Base-by-base conservation (phyloP, 306 rosid genomes). In the Corylus heterophylla region DNA sequence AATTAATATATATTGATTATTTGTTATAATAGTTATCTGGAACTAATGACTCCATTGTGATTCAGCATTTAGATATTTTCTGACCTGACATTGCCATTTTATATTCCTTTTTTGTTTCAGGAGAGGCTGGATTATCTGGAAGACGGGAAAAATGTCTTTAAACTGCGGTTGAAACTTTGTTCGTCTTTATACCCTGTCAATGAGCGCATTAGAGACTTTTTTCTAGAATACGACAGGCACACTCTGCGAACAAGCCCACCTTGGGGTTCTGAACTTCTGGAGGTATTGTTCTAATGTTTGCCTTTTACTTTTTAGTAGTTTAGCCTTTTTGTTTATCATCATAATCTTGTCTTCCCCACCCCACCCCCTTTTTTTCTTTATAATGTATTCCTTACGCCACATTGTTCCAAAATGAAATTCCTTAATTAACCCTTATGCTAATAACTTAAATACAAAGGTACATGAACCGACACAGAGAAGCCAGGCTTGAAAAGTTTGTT, bases 201-300 rank as follows among this genome's bases (percentile, higher is more conserved):
- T 83, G 99, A 95, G 78, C 96, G 99, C 62, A 89, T 95, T 74
- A 80, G 98, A 83, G 99, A 95, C 84, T 93, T 95, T 84, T 95
- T 95, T 79, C 98, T 93, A 81, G 99, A 95, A 85, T 95, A 92
- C 52, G 99, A 95, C 77, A 86, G 99, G 68, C 99, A 95, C 86
- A 95, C 99, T 70, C 99, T 95, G 86, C 94, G 98, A 69, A 95
- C 99, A 74, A 95, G 99, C 64, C 94, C 99, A 25, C 99, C 99
- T 48, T 95, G 99, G 99, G 99, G 99, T 85, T 92, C 99, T 82
- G 99, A 95, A 87, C 98, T 95, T 78, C 83, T 95, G 47, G 99
- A 95, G 99, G 99, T 95, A 89, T 75, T 51, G 14, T 82, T 86
- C 72, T 76, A 56, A 50, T 62, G 55, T 75, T 47, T 4, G 42